Evolutionary conservation across 1,139 yeast species (phyloP).

Genomic region (Wickerhamomyces sp.): DNA sequence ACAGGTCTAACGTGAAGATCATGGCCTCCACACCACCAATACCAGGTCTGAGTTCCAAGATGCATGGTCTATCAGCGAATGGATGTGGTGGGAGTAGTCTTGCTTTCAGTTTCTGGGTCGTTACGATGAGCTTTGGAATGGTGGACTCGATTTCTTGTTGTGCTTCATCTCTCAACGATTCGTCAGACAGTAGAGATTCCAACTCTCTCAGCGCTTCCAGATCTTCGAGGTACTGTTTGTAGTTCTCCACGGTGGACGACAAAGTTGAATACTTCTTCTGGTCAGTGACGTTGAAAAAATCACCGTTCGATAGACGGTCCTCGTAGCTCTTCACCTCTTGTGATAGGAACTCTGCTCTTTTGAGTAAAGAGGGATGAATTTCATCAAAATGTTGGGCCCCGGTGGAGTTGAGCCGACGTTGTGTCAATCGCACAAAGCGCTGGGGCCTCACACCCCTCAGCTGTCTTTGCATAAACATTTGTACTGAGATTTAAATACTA

Average conservation of each 20-base stretch:
- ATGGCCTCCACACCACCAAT: slow-evolving; percentile 96
- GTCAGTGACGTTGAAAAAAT: slow-evolving; percentile 46
- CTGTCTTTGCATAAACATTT: no score
- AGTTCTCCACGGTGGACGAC: slow-evolving; percentile 47
- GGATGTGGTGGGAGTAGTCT: slow-evolving; percentile 72
- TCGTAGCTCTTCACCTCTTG: slow-evolving; percentile 48
- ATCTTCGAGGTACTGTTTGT: slow-evolving; percentile 37
- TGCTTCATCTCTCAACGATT: slow-evolving; percentile 33
- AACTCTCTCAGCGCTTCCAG: slow-evolving; percentile 34
- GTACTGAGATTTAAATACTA: no score
- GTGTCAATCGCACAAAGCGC: no score
- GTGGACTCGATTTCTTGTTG: slow-evolving; percentile 27
- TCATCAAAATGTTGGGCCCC: no score
- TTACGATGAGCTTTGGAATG: slow-evolving; percentile 26
- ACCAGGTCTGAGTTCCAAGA: slow-evolving; percentile 88
- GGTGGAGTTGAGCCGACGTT: slow-evolving; percentile 8
- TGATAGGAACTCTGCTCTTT: slow-evolving; percentile 52
- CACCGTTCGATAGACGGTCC: slow-evolving; percentile 34
- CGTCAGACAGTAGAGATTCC: slow-evolving; percentile 30
- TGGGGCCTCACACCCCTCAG: background rate
- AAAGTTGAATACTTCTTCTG: slow-evolving; percentile 55
- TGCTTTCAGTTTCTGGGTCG: slow-evolving; percentile 43
- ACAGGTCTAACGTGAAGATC: slow-evolving; percentile 73
- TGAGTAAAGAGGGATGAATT: slow-evolving; percentile 56
- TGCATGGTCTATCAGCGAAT: slow-evolving; percentile 71